phyloP scores from a whole-genome alignment of 305 asterid species.

The Fraxinus xanthoxyloides region DNA sequence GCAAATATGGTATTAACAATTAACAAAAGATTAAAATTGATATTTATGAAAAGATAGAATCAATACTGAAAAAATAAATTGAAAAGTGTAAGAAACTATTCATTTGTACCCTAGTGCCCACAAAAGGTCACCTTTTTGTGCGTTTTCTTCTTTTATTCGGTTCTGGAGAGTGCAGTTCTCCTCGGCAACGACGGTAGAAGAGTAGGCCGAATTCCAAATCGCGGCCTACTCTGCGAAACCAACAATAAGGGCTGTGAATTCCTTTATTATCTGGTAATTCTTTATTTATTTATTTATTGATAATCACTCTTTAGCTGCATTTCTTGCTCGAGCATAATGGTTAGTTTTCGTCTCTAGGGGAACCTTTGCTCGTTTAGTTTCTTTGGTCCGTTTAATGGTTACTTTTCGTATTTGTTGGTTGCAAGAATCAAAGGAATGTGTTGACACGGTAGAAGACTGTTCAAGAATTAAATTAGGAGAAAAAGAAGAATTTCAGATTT shows the following conservation, averaged over 20 bases:
- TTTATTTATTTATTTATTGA: not conserved
- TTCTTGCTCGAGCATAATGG: not conserved
- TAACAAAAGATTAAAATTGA: not conserved
- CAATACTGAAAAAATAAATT: not conserved
- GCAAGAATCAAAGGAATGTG: not conserved
- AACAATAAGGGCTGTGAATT: not conserved
- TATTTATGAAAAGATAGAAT: not conserved
- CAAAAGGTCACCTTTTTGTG: not conserved
- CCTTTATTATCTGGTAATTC: not conserved
- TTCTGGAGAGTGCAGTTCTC: not conserved
- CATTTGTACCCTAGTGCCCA: not conserved
- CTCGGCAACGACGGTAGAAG: not conserved
- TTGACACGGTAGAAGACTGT: not conserved
- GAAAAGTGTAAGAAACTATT: not conserved
- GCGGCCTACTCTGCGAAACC: not conserved
- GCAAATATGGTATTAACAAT: not conserved
- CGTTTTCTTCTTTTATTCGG: not conserved
- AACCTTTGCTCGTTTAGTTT: not conserved
- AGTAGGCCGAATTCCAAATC: conserved; percentile 1
- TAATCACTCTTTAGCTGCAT: not conserved
- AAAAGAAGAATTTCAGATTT: not conserved
- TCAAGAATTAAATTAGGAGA: not conserved
- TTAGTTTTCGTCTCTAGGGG: not conserved
- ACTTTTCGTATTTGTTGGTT: not conserved
- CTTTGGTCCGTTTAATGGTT: not conserved